Conservation (phyloP, 768 basidiomycete species). For the Termitomyces bulborhizus region DNA sequence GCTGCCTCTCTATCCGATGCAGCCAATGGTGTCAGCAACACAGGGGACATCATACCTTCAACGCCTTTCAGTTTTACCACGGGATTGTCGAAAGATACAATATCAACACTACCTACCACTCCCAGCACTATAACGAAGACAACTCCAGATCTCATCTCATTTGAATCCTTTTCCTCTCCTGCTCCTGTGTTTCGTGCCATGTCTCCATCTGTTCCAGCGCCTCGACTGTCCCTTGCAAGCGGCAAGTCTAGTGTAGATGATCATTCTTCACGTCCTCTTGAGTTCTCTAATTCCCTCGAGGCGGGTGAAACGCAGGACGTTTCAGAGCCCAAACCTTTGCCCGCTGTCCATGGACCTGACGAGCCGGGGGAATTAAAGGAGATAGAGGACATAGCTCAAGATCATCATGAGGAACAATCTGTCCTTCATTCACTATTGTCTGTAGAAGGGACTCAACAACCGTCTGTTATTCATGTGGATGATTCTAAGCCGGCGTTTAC, state of each 20-base stretch:
- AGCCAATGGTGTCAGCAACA: neutral
- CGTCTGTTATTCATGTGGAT: neutral
- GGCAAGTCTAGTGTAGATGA: neutral
- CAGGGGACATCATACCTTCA: neutral
- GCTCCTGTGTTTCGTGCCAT: conserved; percentile 14
- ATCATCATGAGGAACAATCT: conserved; percentile 3
- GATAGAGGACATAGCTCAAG: neutral
- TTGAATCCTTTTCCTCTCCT: conserved; percentile 34
- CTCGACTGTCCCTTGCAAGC: neutral
- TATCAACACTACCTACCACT: neutral
- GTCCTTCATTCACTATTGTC: conserved; percentile 2
- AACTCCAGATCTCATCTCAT: conserved; percentile 27
- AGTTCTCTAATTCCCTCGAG: neutral
- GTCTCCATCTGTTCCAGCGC: conserved; percentile 9
- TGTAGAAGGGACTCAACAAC: neutral
- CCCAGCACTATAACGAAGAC: neutral
- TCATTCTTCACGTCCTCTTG: neutral
- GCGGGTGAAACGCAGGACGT: neutral
- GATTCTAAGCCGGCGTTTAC: neutral
- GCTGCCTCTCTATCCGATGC: neutral
- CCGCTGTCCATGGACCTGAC: neutral
- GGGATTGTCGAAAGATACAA: neutral
- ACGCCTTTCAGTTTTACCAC: neutral
- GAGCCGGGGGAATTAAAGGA: neutral
- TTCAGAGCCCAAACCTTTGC: no score